phyloP scores from a whole-genome alignment of 2,329 filamentous ascomycete genomes.

The Aspergillus fijiensis region DNA sequence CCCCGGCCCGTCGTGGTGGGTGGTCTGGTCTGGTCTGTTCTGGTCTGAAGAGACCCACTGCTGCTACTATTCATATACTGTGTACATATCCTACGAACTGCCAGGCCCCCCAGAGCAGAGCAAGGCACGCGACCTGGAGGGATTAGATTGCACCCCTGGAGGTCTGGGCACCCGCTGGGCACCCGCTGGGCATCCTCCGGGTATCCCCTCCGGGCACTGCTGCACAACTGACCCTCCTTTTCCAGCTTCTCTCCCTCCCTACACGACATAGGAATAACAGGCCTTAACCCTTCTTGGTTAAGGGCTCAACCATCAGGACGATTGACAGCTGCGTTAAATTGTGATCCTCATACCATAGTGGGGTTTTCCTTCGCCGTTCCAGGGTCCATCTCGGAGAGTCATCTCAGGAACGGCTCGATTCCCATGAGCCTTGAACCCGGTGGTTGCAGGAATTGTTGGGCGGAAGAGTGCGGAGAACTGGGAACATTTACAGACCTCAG shows the following conservation, averaged over 20 bases:
- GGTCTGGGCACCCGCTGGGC: too few species aligned
- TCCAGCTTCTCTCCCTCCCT: too few species aligned
- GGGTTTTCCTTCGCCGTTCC: background rate
- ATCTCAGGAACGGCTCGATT: background rate
- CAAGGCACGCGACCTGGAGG: background rate
- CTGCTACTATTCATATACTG: background rate
- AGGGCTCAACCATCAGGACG: background rate
- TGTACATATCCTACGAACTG: background rate
- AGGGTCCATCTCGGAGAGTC: background rate
- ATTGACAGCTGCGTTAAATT: background rate
- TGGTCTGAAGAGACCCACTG: slow-evolving; percentile 7
- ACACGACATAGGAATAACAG: background rate
- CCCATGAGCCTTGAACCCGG: too few species aligned
- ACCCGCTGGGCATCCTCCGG: too few species aligned
- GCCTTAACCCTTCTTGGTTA: background rate
- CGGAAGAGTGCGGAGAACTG: too few species aligned
- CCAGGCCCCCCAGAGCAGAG: background rate
- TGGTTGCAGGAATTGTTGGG: too few species aligned
- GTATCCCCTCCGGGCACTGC: too few species aligned
- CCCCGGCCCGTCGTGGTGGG: slow-evolving; percentile 16
- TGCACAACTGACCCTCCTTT: too few species aligned
- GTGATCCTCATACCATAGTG: background rate
- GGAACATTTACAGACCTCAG: too few species aligned
- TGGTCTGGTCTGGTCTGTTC: too few species aligned
- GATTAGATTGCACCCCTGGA: too few species aligned